phyloP scores from a whole-genome alignment of 257 asterid species.

The Eustoma russellianum region DNA sequence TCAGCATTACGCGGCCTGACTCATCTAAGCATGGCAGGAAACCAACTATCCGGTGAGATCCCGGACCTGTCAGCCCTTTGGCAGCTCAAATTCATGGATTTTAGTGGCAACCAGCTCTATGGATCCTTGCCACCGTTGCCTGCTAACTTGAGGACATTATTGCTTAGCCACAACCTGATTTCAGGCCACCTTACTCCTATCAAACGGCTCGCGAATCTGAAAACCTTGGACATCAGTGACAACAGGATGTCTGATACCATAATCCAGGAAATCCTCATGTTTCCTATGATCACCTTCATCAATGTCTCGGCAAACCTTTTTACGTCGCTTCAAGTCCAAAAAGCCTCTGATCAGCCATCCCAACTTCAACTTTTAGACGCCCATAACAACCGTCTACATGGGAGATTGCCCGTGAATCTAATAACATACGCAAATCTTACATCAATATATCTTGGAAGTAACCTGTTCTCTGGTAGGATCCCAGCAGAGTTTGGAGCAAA shows the following conservation, averaged over 20 bases:
- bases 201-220: slow-evolving; percentile 19
- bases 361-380: slow-evolving; percentile 23
- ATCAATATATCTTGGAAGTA: slow-evolving; percentile 31
- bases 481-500: slow-evolving; percentile 26
- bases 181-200: slow-evolving; percentile 26
- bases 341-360: slow-evolving; percentile 9
- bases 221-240: slow-evolving; percentile 26
- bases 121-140: slow-evolving; percentile 37
- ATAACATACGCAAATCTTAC: slow-evolving; percentile 24
- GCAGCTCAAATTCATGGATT: slow-evolving; percentile 31
- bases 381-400: slow-evolving; percentile 22
- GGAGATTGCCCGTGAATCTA: slow-evolving; percentile 29
- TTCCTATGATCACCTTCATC: slow-evolving; percentile 17
- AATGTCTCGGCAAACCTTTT: slow-evolving; percentile 32
- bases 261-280: slow-evolving; percentile 17
- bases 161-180: slow-evolving; percentile 23
- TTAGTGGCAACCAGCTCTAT: slow-evolving; percentile 30
- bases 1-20: slow-evolving; percentile 21
- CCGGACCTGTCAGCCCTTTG: slow-evolving; percentile 35
- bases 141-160: slow-evolving; percentile 12
- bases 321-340: slow-evolving; percentile 16
- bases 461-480: slow-evolving; percentile 28
- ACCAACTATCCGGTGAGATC: slow-evolving; percentile 28
- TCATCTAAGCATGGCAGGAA: slow-evolving; percentile 19
- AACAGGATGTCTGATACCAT: slow-evolving; percentile 33